Conservation (phyloP, 129 eudicot species). For the Flaveria trinervia region DNA sequence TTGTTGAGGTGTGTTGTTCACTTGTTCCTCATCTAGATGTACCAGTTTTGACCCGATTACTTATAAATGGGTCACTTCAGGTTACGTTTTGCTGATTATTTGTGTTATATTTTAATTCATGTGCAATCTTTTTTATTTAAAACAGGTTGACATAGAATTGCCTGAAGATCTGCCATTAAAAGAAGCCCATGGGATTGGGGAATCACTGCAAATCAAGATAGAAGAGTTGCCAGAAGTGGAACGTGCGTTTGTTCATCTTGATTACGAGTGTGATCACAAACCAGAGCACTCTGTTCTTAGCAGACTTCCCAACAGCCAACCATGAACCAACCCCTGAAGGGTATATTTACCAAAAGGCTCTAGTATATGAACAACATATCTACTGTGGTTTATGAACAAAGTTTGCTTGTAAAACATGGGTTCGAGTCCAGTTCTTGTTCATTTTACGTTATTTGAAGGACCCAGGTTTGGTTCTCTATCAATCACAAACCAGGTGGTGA, state of each 20-base stretch:
- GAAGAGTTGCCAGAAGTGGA: conserved; percentile 80
- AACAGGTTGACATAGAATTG: conserved; percentile 69
- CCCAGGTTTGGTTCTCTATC: conserved; percentile 1
- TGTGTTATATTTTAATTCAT: neutral
- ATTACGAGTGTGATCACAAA: conserved; percentile 78
- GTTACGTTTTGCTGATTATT: too few species aligned
- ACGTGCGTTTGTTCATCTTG: conserved; percentile 78
- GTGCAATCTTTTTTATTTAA: neutral
- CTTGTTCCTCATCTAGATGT: neutral
- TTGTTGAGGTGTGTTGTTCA: conserved; percentile 55
- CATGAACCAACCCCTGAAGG: conserved; percentile 27
- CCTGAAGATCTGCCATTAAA: conserved; percentile 70
- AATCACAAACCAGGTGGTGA: neutral
- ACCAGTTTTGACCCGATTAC: neutral
- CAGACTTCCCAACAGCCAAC: conserved; percentile 58
- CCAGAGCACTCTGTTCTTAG: conserved; percentile 69
- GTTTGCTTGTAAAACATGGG: neutral
- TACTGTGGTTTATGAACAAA: too few species aligned
- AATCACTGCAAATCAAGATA: conserved; percentile 65
- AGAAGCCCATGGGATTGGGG: conserved; percentile 76
- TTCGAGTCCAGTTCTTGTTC: neutral
- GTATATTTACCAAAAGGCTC: conserved; percentile 8
- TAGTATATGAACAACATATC: too few species aligned
- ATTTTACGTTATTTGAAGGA: neutral
- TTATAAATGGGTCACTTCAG: neutral